A percentile compares a stretch with the other conserved stretches of the same genome.
Evolutionary conservation across 768 basidiomycete genomes (phyloP).

Genomic region (Dacryopinax primogenitus): DNA sequence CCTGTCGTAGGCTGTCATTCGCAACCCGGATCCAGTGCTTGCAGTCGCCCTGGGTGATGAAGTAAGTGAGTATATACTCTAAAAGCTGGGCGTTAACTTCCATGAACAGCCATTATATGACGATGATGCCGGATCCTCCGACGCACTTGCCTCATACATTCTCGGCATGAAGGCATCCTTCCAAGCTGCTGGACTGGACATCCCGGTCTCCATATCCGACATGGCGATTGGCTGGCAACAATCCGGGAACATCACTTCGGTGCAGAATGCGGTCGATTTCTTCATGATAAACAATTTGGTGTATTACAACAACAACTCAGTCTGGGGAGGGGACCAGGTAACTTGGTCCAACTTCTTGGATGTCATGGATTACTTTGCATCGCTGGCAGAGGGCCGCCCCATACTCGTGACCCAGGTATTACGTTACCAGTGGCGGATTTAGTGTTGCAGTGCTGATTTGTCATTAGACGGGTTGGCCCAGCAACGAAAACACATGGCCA

Average conservation of each 20-base stretch:
- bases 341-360: slow-evolving; percentile 2
- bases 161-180: slow-evolving; percentile 12
- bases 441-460: background rate
- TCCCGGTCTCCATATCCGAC: slow-evolving; percentile 18
- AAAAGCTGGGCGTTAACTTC: background rate
- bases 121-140: slow-evolving; percentile 12
- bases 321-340: slow-evolving; percentile 3
- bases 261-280: slow-evolving; percentile 17
- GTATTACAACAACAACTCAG: slow-evolving; percentile 13
- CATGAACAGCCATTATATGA: slow-evolving; percentile 11
- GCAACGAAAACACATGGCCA: slow-evolving; percentile 17
- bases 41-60: background rate
- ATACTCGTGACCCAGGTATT: background rate
- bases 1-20: background rate
- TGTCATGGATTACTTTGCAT: background rate
- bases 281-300: slow-evolving; percentile 14
- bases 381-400: background rate
- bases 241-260: slow-evolving; percentile 10
- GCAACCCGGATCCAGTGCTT: background rate
- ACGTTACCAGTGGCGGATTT: background rate
- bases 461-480: slow-evolving; percentile 19
- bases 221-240: slow-evolving; percentile 15
- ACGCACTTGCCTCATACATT: slow-evolving; percentile 11
- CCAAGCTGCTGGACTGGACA: slow-evolving; percentile 13
- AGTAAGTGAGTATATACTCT: background rate